Percentiles rank a stretch among this genome's conserved stretches.
These are phyloP conservation scores for Cryptococcus maquisensis DNA, from an alignment of 1,284 basidiomycete genomes.

Conservation along the genomic window DNA sequence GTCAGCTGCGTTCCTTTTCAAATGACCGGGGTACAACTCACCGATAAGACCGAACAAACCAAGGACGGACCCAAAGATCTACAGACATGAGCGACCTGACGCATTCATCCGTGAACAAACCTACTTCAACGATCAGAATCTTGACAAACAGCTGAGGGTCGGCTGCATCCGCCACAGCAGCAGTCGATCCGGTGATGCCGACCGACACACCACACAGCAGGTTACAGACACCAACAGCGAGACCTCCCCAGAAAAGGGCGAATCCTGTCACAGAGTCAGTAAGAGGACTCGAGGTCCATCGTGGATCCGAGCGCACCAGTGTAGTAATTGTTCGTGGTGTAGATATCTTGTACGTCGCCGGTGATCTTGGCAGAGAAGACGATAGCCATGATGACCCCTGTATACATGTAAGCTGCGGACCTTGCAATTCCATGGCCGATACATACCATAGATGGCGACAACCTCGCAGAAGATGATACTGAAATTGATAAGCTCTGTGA, in stretches of 20 bases:
- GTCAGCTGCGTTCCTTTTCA: conserved; percentile 6
- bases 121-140: conserved; percentile 77
- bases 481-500: not conserved
- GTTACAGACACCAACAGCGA: conserved; percentile 83
- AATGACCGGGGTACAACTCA: conserved; percentile 50
- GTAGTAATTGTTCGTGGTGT: conserved; percentile 81
- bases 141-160: conserved; percentile 91
- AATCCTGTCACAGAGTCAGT: conserved; percentile 56
- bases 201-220: conserved; percentile 88
- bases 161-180: conserved; percentile 85
- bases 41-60: conserved; percentile 88
- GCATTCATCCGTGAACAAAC: conserved; percentile 1
- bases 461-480: conserved; percentile 99
- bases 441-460: conserved; percentile 90
- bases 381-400: conserved; percentile 79
- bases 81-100: conserved; percentile 9
- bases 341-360: conserved; percentile 62
- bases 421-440: not conserved
- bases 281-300: not conserved
- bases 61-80: conserved; percentile 89
- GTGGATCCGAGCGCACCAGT: conserved; percentile 58
- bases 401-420: not conserved
- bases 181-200: conserved; percentile 85
- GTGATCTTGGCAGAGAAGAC: conserved; percentile 79
- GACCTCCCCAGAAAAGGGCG: conserved; percentile 89